Evolutionary conservation across 2,329 filamentous ascomycete species (phyloP).

Genomic region (Xylariaceae sp.): DNA sequence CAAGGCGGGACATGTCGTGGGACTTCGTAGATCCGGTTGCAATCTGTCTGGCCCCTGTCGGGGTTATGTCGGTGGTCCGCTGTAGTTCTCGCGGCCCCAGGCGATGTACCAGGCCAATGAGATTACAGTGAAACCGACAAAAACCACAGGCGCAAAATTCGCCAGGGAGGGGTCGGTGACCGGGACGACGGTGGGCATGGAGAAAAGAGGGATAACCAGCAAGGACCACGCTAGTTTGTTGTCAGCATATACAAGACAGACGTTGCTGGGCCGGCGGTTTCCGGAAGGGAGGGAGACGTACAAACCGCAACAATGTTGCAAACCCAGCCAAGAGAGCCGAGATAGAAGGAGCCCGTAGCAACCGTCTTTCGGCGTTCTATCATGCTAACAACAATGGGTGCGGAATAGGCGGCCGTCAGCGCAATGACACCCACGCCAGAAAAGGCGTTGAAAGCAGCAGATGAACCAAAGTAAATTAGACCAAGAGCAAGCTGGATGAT

Average conservation of each 20-base stretch:
- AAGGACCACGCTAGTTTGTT: conserved; percentile 52
- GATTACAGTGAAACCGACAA: conserved; percentile 57
- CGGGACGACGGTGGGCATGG: conserved; percentile 61
- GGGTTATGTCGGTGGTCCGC: conserved; percentile 47
- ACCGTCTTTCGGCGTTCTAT: conserved; percentile 55
- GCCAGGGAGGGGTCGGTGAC: conserved; percentile 50
- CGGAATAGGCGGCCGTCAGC: conserved; percentile 62
- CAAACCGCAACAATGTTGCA: conserved; percentile 60
- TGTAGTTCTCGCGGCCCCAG: conserved; percentile 66
- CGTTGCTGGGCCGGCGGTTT: background rate
- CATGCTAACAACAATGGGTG: conserved; percentile 60
- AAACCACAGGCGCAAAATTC: conserved; percentile 74
- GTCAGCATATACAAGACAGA: conserved; percentile 26
- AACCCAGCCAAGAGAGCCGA: conserved; percentile 55
- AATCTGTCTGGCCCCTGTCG: background rate
- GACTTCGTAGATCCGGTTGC: background rate
- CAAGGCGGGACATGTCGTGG: background rate
- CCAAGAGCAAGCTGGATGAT: conserved; percentile 58
- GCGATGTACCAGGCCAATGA: conserved; percentile 61
- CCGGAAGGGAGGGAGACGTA: conserved; percentile 35
- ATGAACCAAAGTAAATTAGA: conserved; percentile 63
- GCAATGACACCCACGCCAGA: conserved; percentile 65
- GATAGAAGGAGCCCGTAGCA: conserved; percentile 50
- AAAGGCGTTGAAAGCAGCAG: conserved; percentile 67
- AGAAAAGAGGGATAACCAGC: conserved; percentile 67